These are phyloP conservation scores for Eimeria sp. DNA, from an alignment of 169 alveolate genomes.

Conservation along the genomic window DNA sequence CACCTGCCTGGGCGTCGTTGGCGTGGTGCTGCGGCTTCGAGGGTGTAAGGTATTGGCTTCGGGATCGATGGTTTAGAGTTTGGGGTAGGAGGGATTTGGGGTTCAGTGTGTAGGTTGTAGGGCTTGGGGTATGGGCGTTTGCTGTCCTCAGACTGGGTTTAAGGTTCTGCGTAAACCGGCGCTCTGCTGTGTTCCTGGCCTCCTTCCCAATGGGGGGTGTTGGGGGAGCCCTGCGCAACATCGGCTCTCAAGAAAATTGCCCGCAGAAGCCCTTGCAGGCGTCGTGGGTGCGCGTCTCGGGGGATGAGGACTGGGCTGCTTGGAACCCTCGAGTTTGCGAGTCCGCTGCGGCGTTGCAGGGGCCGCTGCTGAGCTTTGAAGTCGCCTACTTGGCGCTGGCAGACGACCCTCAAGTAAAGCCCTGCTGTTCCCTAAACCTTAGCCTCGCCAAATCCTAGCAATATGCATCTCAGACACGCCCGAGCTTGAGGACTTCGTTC, in stretches of 20 bases:
- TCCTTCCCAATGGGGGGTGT: not conserved
- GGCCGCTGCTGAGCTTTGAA: slow-evolving; percentile 14
- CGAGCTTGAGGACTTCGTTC: too few species aligned
- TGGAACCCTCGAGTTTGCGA: slow-evolving; percentile 30
- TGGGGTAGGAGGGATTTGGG: not conserved
- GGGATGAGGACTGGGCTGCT: slow-evolving; percentile 59
- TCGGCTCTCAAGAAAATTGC: not conserved
- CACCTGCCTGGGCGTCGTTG: not conserved
- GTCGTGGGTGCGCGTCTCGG: not conserved
- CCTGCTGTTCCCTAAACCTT: not conserved
- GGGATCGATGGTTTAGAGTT: slow-evolving; percentile 14
- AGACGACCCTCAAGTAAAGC: not conserved
- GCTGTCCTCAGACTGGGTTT: slow-evolving; percentile 12
- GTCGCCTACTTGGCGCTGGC: slow-evolving; percentile 25
- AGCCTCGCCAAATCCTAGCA: too few species aligned
- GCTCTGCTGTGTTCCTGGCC: slow-evolving; percentile 10
- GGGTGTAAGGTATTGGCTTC: not conserved
- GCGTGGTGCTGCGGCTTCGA: not conserved
- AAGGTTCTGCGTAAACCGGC: slow-evolving; percentile 38
- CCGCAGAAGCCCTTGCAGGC: not conserved
- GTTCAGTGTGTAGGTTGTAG: not conserved
- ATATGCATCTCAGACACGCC: too few species aligned
- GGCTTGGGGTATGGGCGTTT: not conserved
- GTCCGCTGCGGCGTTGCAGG: not conserved
- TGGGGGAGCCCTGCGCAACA: slow-evolving; percentile 2